Base-by-base conservation (phyloP, 768 basidiomycete species). In the Rhizopogon salebrosus region DNA sequence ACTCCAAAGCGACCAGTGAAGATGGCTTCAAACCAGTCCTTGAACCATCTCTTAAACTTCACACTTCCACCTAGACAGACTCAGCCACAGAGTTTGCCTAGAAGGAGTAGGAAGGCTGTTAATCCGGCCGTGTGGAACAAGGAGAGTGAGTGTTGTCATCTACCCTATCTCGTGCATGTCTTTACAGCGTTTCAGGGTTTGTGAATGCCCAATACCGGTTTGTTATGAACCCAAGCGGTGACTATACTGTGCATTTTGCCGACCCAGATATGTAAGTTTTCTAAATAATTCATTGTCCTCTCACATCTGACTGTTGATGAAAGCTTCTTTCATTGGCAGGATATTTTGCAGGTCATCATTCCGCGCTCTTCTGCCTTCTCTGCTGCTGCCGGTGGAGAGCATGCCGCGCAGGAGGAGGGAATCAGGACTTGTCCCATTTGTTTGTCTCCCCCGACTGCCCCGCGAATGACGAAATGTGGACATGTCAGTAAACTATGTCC, bases 161-260 rank as follows among this genome's bases (percentile, higher is more conserved):
- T 55, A 49, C 34, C 10, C 18, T 29, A 29, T 61, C 55, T 60
- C 42, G 48, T n/a, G 59, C 37, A 49, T 53, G 55, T 42, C 46
- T 58, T 52, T 52, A 56, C 52, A 53, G 50, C 51, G 51, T 8
- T 50, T 35, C 48, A 94, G 92, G 89, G 59, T 98, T 93, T 66
- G 85, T 98, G 60, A 97, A 98, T 70, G 94, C 95, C 8, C 92
- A 95, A 66, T 97, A 95, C 72, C 81, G 93, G 54, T 98, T 98
- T 68, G 82, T 98, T 38, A 87, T 98, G 86, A 91, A 92, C 62
- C 95, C 95, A 2, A 83, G 77, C 37, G 89, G 91, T n/a, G 79
- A 84, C 59, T 95, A 97, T 65, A 92, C 94, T 16, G 95, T 89
- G 6, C 94, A 97, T 69, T 95, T 98, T 65, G 93, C 92, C 38